A percentile compares a stretch with the other conserved stretches of the same genome.
Conservation (phyloP, 208 protist genomes). For the Herpetomonas samuelpessoai region DNA sequence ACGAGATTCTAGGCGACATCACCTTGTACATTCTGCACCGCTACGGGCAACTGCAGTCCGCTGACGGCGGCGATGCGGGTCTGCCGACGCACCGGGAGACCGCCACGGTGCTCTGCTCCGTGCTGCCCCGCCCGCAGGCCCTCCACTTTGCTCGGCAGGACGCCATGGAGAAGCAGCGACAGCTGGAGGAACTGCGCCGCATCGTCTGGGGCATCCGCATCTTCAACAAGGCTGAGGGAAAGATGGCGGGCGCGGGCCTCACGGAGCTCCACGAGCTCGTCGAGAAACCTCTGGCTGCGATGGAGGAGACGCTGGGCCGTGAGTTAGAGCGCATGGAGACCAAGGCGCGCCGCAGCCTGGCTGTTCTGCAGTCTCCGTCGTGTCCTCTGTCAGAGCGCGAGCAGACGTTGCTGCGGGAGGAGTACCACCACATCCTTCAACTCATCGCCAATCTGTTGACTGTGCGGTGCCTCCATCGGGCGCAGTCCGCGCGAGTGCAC, state of each 20-base stretch:
- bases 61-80: slow-evolving; percentile 14
- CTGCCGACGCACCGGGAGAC: slow-evolving; percentile 50
- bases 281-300: slow-evolving; percentile 23
- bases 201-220: slow-evolving; percentile 90
- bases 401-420: slow-evolving; percentile 34
- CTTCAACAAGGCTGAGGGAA: slow-evolving; percentile 65
- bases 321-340: slow-evolving; percentile 20
- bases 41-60: slow-evolving; percentile 34
- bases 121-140: slow-evolving; percentile 65
- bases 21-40: slow-evolving; percentile 68
- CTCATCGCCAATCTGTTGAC: slow-evolving; percentile 46
- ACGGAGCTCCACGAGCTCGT: slow-evolving; percentile 24
- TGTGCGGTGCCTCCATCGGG: slow-evolving; percentile 38
- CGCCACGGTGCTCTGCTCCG: slow-evolving; percentile 56
- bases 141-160: slow-evolving; percentile 69
- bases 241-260: slow-evolving; percentile 50
- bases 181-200: slow-evolving; percentile 82
- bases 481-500: slow-evolving; percentile 27
- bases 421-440: slow-evolving; percentile 77
- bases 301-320: slow-evolving; percentile 18
- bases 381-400: slow-evolving; percentile 22
- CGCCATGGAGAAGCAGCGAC: slow-evolving; percentile 55
- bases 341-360: slow-evolving; percentile 20
- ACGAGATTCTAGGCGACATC: slow-evolving; percentile 70
- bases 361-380: slow-evolving; percentile 59